Evolutionary conservation across 2,329 filamentous ascomycete genomes (phyloP), one percentile per base, ranked within the genome.

Genomic region (Stachybotrys chartarum): DNA sequence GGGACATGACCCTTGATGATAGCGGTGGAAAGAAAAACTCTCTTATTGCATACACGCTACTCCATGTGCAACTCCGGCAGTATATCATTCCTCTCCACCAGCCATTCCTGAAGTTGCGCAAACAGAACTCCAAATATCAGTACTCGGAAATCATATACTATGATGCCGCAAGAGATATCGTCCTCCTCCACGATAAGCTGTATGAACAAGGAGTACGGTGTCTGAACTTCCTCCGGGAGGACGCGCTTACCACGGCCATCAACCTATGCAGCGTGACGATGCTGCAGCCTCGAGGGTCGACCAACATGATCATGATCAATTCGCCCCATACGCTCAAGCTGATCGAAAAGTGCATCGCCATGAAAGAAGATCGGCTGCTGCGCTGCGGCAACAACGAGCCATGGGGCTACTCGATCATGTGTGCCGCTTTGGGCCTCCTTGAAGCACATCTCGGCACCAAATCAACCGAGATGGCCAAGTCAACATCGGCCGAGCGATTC

Each of bases 341-440:
- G n/a, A 77, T 85, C 11, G 81, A 84, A 63, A 83, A 81, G 64
- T 84, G 82, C 58, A 75, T 85, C 44, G 68, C 70, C 50, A 80
- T 85, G 75, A 84, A 84, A 64, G 81, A 84, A 61, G 81, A 85
- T 60, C 77, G 81, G 1, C 75, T 85, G 7, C 66, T 85, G 30
- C 73, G 81, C n/a, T 83, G 80, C 58, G 82, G 82, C 16, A 84
- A 84, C 69, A 82, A 83, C 61, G 82, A 85, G 63, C 82, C 82
- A 0, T 85, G 82, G 82, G 81, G 81, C 17, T 84, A 84, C 66
- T 81, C 78, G 55, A 83, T 83, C 64, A 82, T 85, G 78, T 85
- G 81, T 60, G 80, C 81, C 3, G 80, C 82, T 1, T 73, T 79
- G 30, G 82, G 82, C 3, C 72, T 85, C 10, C 71, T 85, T 30